phyloP scores from a whole-genome alignment of 495 filamentous ascomycete genomes.

The Lineolata rhizophorae region DNA sequence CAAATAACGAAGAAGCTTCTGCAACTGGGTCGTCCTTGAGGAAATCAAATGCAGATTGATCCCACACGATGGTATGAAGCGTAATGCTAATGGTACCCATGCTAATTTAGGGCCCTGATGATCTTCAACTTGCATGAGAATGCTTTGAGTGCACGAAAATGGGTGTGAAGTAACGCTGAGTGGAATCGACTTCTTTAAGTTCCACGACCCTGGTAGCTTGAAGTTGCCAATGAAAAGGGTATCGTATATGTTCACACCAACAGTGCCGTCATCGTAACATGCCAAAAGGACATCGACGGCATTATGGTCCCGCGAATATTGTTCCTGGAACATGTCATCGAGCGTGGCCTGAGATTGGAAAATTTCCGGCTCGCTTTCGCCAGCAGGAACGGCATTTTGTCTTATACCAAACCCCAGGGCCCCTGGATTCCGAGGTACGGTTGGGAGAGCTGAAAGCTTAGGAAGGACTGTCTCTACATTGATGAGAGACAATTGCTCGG shows the following conservation, averaged over 20 bases:
- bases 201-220: constrained; percentile 12
- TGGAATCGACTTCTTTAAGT: constrained; percentile 2
- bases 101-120: constrained; percentile 11
- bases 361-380: too few species aligned
- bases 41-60: constrained; percentile 62
- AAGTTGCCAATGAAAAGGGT: constrained; percentile 67
- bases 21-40: constrained; percentile 66
- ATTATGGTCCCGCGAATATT: constrained; percentile 35
- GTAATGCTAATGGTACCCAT: constrained; percentile 60
- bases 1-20: constrained; percentile 68
- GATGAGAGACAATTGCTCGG: constrained; percentile 50
- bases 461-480: constrained; percentile 67
- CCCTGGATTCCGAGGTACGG: constrained; percentile 3
- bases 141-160: constrained; percentile 49
- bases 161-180: constrained; percentile 48
- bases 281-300: constrained; percentile 65
- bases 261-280: constrained; percentile 53
- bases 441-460: constrained; percentile 47
- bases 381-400: too few species aligned
- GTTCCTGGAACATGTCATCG: constrained; percentile 46
- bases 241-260: constrained; percentile 75
- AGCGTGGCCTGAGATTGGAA: constrained; percentile 49
- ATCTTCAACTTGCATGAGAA: constrained; percentile 27
- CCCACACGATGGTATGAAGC: constrained; percentile 59
- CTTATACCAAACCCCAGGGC: constrained; percentile 22